Evolutionary conservation across 495 filamentous ascomycete species (phyloP).

Genomic region (Wilcoxina mikolae): DNA sequence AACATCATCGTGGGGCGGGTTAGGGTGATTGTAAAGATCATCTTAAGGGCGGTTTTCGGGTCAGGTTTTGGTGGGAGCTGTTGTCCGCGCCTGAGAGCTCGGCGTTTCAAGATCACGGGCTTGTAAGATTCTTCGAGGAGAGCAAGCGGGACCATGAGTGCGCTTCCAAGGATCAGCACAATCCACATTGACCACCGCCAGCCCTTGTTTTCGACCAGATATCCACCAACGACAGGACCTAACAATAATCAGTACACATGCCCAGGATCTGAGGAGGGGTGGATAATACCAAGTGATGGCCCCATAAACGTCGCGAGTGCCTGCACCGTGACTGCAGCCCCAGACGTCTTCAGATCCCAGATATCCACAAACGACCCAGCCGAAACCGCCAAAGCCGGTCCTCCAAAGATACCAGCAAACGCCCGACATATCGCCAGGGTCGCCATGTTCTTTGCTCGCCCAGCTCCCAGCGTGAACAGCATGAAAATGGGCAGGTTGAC

Average conservation of each 20-base stretch:
- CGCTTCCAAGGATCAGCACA: conserved; percentile 57
- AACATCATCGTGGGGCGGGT: conserved; percentile 51
- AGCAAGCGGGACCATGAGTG: conserved; percentile 50
- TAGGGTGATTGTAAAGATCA: conserved; percentile 42
- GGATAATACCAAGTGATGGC: conserved; percentile 20
- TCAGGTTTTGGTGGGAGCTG: conserved; percentile 29
- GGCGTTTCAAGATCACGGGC: conserved; percentile 40
- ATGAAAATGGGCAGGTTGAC: conserved; percentile 48
- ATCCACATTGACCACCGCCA: conserved; percentile 76
- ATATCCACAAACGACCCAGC: conserved; percentile 29
- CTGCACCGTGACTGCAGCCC: conserved; percentile 27
- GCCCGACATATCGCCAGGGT: conserved; percentile 61
- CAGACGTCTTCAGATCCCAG: conserved; percentile 28
- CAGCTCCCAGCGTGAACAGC: conserved; percentile 53
- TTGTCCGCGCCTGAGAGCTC: conserved; percentile 35
- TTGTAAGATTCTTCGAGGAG: conserved; percentile 52
- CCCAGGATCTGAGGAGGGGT: not conserved
- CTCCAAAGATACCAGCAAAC: conserved; percentile 63
- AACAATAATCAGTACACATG: not conserved
- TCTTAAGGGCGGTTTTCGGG: conserved; percentile 32
- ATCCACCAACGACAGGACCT: conserved; percentile 67
- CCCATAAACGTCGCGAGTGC: conserved; percentile 29
- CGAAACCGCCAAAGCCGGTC: conserved; percentile 26
- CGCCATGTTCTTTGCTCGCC: conserved; percentile 46
- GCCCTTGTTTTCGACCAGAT: conserved; percentile 47